Percentiles rank a stretch among this genome's conserved stretches.
phyloP scores from a whole-genome alignment of 371 early-diverging fungal genomes.

The Actinomortierella wolfii region DNA sequence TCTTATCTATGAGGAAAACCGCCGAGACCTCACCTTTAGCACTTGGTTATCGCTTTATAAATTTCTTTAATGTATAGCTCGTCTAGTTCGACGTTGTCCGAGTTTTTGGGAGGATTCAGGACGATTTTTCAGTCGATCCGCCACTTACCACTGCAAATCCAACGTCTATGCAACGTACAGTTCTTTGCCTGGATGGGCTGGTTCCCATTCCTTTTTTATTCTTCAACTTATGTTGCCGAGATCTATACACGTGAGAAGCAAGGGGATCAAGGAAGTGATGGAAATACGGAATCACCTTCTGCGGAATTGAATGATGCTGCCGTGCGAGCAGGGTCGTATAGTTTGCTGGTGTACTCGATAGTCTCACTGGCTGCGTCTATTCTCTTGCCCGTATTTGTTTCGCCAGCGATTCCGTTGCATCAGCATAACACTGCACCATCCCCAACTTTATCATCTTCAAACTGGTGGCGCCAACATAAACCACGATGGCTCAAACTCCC shows the following conservation, averaged over 20 bases:
- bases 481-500: constrained; percentile 29
- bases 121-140: constrained; percentile 49
- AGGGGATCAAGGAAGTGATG: constrained; percentile 10
- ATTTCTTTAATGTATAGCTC: constrained; percentile 2
- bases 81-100: constrained; percentile 13
- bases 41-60: neutral
- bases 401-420: constrained; percentile 22
- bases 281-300: constrained; percentile 17
- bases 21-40: too few species aligned
- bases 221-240: constrained; percentile 81
- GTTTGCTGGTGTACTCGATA: constrained; percentile 80
- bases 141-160: constrained; percentile 73
- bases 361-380: constrained; percentile 76
- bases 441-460: constrained; percentile 4
- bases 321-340: constrained; percentile 84
- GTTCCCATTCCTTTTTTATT: constrained; percentile 96
- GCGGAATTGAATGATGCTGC: constrained; percentile 66
- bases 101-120: constrained; percentile 31
- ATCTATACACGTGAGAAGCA: constrained; percentile 50
- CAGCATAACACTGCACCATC: too few species aligned
- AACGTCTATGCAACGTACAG: constrained; percentile 84
- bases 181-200: constrained; percentile 95
- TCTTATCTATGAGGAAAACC: neutral
- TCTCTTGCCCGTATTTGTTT: constrained; percentile 65
- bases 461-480: neutral